These are phyloP conservation scores for Botrytis porri DNA, from an alignment of 2,329 filamentous ascomycete species.

Conservation along the genomic window DNA sequence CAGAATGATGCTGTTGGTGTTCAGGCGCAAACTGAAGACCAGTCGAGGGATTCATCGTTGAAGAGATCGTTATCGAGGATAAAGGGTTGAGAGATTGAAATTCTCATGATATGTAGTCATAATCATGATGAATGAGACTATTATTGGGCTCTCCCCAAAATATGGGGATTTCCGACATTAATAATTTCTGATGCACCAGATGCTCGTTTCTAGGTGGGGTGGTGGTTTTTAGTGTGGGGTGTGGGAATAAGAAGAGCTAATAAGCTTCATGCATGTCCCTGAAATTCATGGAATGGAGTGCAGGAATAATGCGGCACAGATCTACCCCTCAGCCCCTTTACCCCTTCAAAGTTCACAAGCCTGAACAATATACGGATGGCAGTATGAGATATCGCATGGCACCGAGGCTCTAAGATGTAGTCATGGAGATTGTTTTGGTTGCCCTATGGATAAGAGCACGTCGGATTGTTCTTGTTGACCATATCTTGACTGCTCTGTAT, in stretches of 20 bases:
- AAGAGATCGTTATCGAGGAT: neutral
- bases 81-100: neutral
- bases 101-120: neutral
- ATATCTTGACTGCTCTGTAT: too few relatives aligned
- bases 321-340: too few relatives aligned
- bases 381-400: neutral
- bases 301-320: too few relatives aligned
- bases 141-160: neutral
- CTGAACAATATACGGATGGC: neutral
- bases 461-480: too few relatives aligned
- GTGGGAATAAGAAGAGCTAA: slow-evolving; percentile 6
- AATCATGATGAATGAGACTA: neutral
- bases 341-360: neutral
- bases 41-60: neutral
- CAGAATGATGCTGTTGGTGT: neutral
- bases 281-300: too few relatives aligned
- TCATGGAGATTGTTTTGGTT: neutral
- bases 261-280: neutral
- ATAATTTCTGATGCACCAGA: neutral
- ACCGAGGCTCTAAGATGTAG: neutral
- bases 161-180: neutral
- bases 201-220: neutral
- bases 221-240: neutral
- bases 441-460: too few relatives aligned
- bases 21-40: slow-evolving; percentile 1